Conservation (phyloP, 805 yeast species). For the Teunomyces barrocoloradensis region DNA sequence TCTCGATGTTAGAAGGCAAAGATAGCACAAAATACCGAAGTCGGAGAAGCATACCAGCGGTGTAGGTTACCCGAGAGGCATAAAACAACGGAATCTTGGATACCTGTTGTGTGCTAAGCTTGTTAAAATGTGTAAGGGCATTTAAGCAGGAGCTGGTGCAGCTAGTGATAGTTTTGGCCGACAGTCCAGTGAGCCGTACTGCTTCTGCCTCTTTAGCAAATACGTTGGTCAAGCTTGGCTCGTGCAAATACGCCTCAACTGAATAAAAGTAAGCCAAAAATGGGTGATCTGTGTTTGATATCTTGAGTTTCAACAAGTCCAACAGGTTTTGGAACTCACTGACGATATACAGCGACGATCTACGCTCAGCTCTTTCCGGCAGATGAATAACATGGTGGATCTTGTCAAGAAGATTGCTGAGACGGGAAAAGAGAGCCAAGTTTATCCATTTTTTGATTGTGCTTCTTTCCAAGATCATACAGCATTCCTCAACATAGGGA, state of each 20-base stretch:
- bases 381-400: slow-evolving; percentile 51
- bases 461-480: slow-evolving; percentile 42
- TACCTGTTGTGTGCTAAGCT: slow-evolving; percentile 44
- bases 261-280: slow-evolving; percentile 54
- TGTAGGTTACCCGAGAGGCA: slow-evolving; percentile 57
- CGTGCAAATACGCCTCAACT: slow-evolving; percentile 65
- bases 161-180: slow-evolving; percentile 44
- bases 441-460: slow-evolving; percentile 32
- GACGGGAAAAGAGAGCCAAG: slow-evolving; percentile 56
- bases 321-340: slow-evolving; percentile 51
- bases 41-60: slow-evolving; percentile 61
- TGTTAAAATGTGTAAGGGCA: slow-evolving; percentile 48
- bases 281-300: slow-evolving; percentile 39
- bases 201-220: slow-evolving; percentile 14
- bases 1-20: slow-evolving; percentile 45
- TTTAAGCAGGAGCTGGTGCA: slow-evolving; percentile 55
- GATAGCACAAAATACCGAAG: slow-evolving; percentile 55
- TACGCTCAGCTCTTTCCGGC: slow-evolving; percentile 25
- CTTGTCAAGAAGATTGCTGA: slow-evolving; percentile 61
- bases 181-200: slow-evolving; percentile 19
- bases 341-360: slow-evolving; percentile 38
- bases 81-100: slow-evolving; percentile 58
- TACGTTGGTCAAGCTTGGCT: slow-evolving; percentile 41
- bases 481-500: slow-evolving; percentile 61
- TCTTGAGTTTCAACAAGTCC: slow-evolving; percentile 34